Conservation (phyloP, 495 filamentous ascomycete species). For the Rostrohypoxylon terebratum region DNA sequence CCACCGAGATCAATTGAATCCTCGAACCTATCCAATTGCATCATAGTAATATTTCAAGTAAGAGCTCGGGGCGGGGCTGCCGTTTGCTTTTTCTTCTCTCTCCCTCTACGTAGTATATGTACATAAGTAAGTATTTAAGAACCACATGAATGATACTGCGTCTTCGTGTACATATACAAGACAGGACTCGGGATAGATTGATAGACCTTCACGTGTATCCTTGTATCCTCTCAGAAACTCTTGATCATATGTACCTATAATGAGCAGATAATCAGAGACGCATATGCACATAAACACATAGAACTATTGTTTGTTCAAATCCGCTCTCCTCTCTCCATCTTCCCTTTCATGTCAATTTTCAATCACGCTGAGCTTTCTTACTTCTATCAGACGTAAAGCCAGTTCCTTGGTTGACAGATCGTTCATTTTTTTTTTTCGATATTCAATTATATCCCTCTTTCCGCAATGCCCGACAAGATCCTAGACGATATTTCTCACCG, state of each 20-base stretch:
- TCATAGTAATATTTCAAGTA: conserved; percentile 36
- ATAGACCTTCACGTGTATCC: conserved; percentile 7
- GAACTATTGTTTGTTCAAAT: conserved; percentile 28
- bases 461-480: conserved; percentile 69
- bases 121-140: conserved; percentile 6
- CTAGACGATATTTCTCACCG: conserved; percentile 98
- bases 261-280: conserved; percentile 24
- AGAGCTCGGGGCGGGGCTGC: conserved; percentile 31
- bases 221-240: not conserved
- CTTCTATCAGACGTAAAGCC: not conserved
- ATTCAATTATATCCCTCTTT: not conserved
- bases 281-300: too few species aligned
- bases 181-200: not conserved
- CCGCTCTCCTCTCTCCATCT: not conserved
- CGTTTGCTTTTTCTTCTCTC: conserved; percentile 14
- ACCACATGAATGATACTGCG: conserved; percentile 36
- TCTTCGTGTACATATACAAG: conserved; percentile 8
- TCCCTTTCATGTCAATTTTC: not conserved
- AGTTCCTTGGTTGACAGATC: not conserved
- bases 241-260: not conserved
- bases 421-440: not conserved
- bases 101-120: not conserved
- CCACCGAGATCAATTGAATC: conserved; percentile 31
- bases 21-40: conserved; percentile 37
- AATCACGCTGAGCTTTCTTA: not conserved